phyloP scores from a whole-genome alignment of 108 stramenopile species.

The Skeletonema tropicum region DNA sequence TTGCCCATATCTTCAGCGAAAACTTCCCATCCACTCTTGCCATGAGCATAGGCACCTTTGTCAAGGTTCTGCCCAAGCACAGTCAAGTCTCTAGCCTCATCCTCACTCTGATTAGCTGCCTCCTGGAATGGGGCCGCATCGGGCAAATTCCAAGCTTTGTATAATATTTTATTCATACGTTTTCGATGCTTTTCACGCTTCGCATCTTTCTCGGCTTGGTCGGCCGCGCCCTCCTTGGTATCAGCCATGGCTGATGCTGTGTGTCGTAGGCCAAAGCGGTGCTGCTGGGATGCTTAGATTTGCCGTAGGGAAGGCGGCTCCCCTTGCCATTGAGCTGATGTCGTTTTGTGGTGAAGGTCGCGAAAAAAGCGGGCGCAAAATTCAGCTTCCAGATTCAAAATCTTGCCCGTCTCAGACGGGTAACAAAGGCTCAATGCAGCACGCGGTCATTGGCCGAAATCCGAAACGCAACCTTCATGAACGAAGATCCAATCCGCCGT shows the following conservation, averaged over 20 bases:
- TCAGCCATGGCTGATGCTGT: background rate
- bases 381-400: background rate
- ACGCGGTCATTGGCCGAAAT: background rate
- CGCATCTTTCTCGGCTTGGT: conserved; percentile 61
- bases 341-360: background rate
- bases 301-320: background rate
- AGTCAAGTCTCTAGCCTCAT: conserved; percentile 51
- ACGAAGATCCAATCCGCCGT: background rate
- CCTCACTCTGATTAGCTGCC: conserved; percentile 19
- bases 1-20: conserved; percentile 83
- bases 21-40: conserved; percentile 79
- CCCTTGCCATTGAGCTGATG: background rate
- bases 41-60: conserved; percentile 62
- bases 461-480: too few relatives aligned
- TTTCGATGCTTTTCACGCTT: conserved; percentile 68
- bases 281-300: conserved; percentile 1
- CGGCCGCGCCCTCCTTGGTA: conserved; percentile 19
- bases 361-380: background rate
- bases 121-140: conserved; percentile 72
- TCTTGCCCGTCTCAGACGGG: background rate
- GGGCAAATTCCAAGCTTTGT: conserved; percentile 71
- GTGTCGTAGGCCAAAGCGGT: background rate
- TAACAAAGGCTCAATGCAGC: background rate
- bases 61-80: conserved; percentile 76
- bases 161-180: conserved; percentile 77